Percentiles rank a stretch among this genome's conserved stretches.
Evolutionary conservation across 257 asterid genomes (phyloP).

Genomic region (Prunella vulgaris): DNA sequence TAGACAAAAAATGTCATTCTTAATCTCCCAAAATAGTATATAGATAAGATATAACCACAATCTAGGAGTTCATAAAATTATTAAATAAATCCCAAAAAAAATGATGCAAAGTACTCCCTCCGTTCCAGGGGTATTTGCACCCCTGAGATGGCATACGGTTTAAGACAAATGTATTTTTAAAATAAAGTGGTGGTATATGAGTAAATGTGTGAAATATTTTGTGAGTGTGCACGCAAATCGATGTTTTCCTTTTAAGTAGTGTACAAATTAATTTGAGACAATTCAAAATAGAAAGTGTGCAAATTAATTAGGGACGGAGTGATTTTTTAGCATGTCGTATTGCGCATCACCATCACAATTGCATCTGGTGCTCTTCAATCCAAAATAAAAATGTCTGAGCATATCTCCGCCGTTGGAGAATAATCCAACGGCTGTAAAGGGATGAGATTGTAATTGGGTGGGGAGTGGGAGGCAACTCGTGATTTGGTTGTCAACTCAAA

Average conservation of each 20-base stretch:
- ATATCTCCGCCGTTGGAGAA: conserved; percentile 13
- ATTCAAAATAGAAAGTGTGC: too few species aligned
- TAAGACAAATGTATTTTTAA: too few species aligned
- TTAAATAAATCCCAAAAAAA: neutral
- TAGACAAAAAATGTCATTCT: too few species aligned
- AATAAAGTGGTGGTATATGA: too few species aligned
- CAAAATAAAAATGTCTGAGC: conserved; percentile 17
- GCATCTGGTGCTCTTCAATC: conserved; percentile 20
- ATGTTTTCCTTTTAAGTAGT: too few species aligned
- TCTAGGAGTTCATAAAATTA: neutral
- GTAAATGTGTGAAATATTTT: too few species aligned
- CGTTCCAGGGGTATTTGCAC: too few species aligned
- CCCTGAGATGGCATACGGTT: too few species aligned
- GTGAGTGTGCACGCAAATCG: too few species aligned
- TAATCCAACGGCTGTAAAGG: conserved; percentile 18
- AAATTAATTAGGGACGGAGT: too few species aligned
- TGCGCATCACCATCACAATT: conserved; percentile 26
- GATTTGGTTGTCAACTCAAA: conserved; percentile 54
- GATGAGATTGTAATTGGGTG: neutral
- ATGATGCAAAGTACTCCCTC: neutral
- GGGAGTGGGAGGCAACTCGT: conserved; percentile 64
- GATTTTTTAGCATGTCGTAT: neutral
- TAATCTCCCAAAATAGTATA: too few species aligned
- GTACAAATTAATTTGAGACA: too few species aligned
- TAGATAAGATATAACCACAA: neutral